These are phyloP conservation scores for Penicillium sumatraense DNA, from an alignment of 2,329 filamentous ascomycete genomes.

Conservation along the genomic window DNA sequence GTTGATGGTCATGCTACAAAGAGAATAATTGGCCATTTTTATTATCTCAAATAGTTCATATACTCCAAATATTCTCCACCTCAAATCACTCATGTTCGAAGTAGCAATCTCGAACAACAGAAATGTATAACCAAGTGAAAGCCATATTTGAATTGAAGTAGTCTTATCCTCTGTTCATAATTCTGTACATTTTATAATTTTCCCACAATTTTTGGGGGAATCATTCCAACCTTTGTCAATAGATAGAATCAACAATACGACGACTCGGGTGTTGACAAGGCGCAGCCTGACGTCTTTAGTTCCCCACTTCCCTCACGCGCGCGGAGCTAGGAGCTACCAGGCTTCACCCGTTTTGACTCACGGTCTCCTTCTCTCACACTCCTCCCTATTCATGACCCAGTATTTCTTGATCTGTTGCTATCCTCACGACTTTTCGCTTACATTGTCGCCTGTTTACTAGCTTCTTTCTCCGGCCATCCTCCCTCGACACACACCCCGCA, in stretches of 20 bases:
- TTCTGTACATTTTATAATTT: neutral
- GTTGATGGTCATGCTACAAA: constrained; percentile 85
- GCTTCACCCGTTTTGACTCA: neutral
- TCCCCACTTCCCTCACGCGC: constrained; percentile 3
- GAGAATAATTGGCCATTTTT: constrained; percentile 64
- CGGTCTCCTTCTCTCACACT: constrained; percentile 1
- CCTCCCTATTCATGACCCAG: neutral
- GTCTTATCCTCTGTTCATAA: too few relatives aligned
- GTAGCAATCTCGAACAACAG: neutral
- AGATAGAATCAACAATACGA: too few relatives aligned
- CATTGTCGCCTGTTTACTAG: neutral
- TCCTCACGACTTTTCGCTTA: neutral
- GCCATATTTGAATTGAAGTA: too few relatives aligned
- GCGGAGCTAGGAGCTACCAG: constrained; percentile 14
- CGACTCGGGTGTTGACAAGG: neutral
- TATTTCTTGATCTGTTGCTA: too few relatives aligned
- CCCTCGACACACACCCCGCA: constrained; percentile 16
- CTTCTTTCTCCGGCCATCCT: constrained; percentile 1
- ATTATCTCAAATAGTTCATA: neutral
- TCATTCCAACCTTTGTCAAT: too few relatives aligned
- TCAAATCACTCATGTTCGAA: neutral
- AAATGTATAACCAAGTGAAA: neutral
- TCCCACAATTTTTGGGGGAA: too few relatives aligned
- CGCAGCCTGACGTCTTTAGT: constrained; percentile 25
- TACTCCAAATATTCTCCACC: neutral